phyloP scores from a whole-genome alignment of 352 stramenopile genomes.

The Globisporangium middletonii region DNA sequence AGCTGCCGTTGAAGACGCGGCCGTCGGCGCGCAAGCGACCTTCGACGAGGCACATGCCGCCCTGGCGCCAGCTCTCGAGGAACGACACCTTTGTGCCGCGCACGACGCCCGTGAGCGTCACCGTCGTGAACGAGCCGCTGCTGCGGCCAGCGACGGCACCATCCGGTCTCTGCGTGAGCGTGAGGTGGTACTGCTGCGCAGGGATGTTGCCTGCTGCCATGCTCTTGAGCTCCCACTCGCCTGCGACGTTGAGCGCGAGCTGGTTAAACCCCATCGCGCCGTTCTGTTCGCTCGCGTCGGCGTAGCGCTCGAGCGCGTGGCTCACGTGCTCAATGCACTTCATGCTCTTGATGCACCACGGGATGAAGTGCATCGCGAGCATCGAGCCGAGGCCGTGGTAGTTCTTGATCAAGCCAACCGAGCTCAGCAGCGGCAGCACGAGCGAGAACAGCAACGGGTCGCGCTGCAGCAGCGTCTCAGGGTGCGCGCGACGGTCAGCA shows the following conservation, averaged over 20 bases:
- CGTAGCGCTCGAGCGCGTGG: constrained; percentile 33
- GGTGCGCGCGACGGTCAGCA: constrained; percentile 14
- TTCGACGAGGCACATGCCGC: constrained; percentile 82
- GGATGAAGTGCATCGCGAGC: constrained; percentile 69
- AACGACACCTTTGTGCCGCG: constrained; percentile 80
- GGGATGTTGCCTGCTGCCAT: constrained; percentile 84
- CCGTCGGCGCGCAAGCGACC: constrained; percentile 71
- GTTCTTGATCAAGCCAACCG: constrained; percentile 51
- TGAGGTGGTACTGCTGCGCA: constrained; percentile 82
- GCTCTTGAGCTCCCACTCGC: constrained; percentile 86
- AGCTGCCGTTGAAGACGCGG: constrained; percentile 63
- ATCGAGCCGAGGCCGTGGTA: constrained; percentile 65
- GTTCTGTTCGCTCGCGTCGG: not conserved
- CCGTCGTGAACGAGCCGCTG: constrained; percentile 76
- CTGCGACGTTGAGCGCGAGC: constrained; percentile 58
- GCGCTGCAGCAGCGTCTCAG: constrained; percentile 26
- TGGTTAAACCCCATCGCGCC: constrained; percentile 15
- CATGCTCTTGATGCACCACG: constrained; percentile 66
- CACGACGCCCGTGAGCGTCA: constrained; percentile 70
- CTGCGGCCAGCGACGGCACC: constrained; percentile 64
- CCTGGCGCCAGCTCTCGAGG: constrained; percentile 82
- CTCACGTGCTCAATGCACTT: constrained; percentile 63
- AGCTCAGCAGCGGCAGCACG: constrained; percentile 60
- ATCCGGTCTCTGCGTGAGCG: constrained; percentile 57
- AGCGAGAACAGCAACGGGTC: constrained; percentile 58